Conservation (phyloP, 495 filamentous ascomycete genomes). For the Talaromyces stipitatus region DNA sequence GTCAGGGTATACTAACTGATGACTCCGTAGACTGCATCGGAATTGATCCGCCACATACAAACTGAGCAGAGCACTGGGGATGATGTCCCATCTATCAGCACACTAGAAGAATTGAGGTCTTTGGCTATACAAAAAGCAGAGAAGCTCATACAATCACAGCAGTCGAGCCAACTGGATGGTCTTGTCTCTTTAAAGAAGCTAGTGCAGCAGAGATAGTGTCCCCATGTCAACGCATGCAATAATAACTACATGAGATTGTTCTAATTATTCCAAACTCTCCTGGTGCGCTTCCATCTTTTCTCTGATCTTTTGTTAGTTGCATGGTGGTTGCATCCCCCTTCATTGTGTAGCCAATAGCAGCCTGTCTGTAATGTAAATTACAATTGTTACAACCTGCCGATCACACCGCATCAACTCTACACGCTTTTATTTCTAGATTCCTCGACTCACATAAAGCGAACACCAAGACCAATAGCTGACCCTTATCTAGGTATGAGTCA, state of each 20-base stretch:
- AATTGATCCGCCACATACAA: slow-evolving; percentile 4
- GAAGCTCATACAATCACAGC: slow-evolving; percentile 61
- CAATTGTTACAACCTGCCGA: neutral
- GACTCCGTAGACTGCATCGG: neutral
- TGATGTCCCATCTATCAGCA: slow-evolving; percentile 31
- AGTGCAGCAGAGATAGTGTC: slow-evolving; percentile 3
- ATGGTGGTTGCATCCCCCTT: neutral
- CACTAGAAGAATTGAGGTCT: slow-evolving; percentile 60
- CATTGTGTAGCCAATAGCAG: neutral
- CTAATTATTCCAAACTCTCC: neutral
- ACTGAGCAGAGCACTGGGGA: neutral
- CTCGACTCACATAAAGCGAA: neutral
- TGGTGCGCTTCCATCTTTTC: neutral
- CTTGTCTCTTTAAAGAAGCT: neutral
- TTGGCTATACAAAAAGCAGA: slow-evolving; percentile 65
- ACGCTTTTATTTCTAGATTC: neutral
- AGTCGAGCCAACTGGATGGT: slow-evolving; percentile 18
- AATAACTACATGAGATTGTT: neutral
- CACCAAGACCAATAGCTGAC: too few relatives aligned
- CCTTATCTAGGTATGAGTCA: neutral
- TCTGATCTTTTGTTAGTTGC: neutral
- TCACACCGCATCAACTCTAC: neutral
- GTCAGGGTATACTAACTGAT: neutral
- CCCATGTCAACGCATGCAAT: neutral
- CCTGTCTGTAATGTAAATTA: neutral